phyloP scores from a whole-genome alignment of 2,329 filamentous ascomycete genomes.

The Achaetomium macrosporum region DNA sequence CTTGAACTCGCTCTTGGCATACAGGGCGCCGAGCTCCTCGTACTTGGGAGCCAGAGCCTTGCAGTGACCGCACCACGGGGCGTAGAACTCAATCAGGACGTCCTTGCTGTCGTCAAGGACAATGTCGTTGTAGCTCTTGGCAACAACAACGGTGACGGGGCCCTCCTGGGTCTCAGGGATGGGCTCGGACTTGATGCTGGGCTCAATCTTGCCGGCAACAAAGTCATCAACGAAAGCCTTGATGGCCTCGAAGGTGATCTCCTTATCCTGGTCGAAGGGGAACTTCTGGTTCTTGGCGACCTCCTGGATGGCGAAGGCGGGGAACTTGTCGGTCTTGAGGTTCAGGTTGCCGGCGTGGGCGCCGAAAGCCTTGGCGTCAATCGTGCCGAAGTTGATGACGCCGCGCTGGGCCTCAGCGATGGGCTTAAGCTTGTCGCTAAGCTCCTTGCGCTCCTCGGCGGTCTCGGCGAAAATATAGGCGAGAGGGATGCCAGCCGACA shows the following conservation, averaged over 20 bases:
- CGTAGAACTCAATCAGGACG: constrained; percentile 97
- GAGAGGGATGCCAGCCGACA: constrained; percentile 84
- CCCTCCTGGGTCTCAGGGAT: constrained; percentile 91
- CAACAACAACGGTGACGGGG: constrained; percentile 80
- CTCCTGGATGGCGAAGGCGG: constrained; percentile 96
- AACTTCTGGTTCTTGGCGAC: constrained; percentile 94
- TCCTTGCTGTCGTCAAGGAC: constrained; percentile 95
- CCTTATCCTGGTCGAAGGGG: constrained; percentile 80
- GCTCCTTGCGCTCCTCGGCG: constrained; percentile 75
- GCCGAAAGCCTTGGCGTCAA: constrained; percentile 89
- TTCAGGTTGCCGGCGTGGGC: constrained; percentile 96
- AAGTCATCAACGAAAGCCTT: constrained; percentile 82
- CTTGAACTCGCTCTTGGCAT: constrained; percentile 71
- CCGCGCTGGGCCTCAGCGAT: constrained; percentile 90
- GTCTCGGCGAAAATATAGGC: constrained; percentile 98
- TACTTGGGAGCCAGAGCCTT: constrained; percentile 96
- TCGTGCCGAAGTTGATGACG: constrained; percentile 94
- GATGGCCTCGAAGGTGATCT: constrained; percentile 67
- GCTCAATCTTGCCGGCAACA: constrained; percentile 78
- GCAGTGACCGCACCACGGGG: constrained; percentile 99
- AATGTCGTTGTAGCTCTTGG: constrained; percentile 86
- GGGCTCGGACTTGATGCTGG: constrained; percentile 97
- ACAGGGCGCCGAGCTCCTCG: constrained; percentile 78
- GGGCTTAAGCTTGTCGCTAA: constrained; percentile 72
- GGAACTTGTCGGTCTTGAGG: constrained; percentile 92